Evolutionary conservation across 75 land plant genomes (phyloP).

Genomic region (Picea sitchensis): DNA sequence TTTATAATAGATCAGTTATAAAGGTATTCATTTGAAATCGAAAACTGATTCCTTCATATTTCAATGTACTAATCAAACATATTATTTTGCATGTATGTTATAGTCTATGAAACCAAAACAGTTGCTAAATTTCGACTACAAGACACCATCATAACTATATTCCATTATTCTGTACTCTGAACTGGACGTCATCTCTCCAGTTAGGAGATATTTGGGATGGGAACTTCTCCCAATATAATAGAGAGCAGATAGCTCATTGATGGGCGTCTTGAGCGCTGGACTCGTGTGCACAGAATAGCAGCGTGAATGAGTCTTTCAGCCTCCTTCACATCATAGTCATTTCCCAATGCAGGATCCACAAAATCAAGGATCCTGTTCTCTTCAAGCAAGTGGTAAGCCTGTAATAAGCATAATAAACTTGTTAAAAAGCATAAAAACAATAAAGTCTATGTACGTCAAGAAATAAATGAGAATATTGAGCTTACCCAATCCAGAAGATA

Average conservation of each 20-base stretch:
- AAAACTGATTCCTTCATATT: too few relatives aligned
- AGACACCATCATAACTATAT: too few relatives aligned
- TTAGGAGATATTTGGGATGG: background rate
- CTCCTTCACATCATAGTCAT: conserved; percentile 15
- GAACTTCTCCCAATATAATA: background rate
- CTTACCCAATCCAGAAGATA: conserved; percentile 11
- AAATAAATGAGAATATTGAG: background rate
- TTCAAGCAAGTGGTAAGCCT: conserved; percentile 22
- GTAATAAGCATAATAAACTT: background rate
- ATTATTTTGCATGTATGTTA: too few relatives aligned
- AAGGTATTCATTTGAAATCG: too few relatives aligned
- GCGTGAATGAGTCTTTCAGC: conserved; percentile 14
- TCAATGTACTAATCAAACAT: too few relatives aligned
- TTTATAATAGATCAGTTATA: too few relatives aligned
- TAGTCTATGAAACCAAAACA: too few relatives aligned
- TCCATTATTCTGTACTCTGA: too few relatives aligned
- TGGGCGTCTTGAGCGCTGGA: conserved; percentile 12
- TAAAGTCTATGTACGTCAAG: background rate
- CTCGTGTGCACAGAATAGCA: conserved; percentile 29
- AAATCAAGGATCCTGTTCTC: conserved; percentile 15
- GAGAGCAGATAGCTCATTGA: conserved; percentile 11
- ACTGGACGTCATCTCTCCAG: too few relatives aligned
- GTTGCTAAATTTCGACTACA: too few relatives aligned
- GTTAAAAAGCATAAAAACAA: background rate
- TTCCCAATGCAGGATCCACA: conserved; percentile 16